These are phyloP conservation scores for Gilbertella persicaria DNA, from an alignment of 371 early-diverging fungal genomes.

Conservation along the genomic window DNA sequence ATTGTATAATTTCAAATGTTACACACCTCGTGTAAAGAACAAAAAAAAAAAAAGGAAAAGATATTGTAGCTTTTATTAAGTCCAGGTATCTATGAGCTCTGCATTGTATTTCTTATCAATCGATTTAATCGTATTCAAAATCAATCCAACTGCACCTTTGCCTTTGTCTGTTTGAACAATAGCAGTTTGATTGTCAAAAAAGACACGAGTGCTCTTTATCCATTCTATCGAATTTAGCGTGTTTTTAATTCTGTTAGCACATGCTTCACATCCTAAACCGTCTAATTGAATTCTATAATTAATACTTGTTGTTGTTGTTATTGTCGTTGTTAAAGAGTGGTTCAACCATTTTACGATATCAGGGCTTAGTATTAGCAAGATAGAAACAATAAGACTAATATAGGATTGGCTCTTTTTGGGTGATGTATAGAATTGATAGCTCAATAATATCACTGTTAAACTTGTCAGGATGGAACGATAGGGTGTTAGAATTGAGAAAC, in stretches of 20 bases:
- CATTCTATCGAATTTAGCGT: constrained; percentile 27
- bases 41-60: not conserved
- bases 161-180: constrained; percentile 7
- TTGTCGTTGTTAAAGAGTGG: constrained; percentile 3
- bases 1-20: not conserved
- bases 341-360: constrained; percentile 34
- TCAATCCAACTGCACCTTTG: no score
- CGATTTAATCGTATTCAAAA: constrained; percentile 6
- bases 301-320: not conserved
- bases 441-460: constrained; percentile 27
- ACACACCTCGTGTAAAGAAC: constrained; percentile 6
- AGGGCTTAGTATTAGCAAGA: constrained; percentile 36
- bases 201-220: constrained; percentile 35
- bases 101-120: constrained; percentile 25
- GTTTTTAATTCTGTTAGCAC: constrained; percentile 51
- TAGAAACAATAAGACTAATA: constrained; percentile 13
- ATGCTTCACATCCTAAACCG: constrained; percentile 54
- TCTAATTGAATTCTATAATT: constrained; percentile 39
- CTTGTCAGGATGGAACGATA: constrained; percentile 39
- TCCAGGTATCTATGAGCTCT: constrained; percentile 13
- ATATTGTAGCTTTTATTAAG: constrained; percentile 5
- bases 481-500: constrained; percentile 56
- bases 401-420: constrained; percentile 20
- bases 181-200: constrained; percentile 40
- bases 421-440: constrained; percentile 25